A percentile compares a stretch with the other conserved stretches of the same genome.
Evolutionary conservation across 2,329 filamentous ascomycete species (phyloP).

Genomic region (Aspergillus sp.): DNA sequence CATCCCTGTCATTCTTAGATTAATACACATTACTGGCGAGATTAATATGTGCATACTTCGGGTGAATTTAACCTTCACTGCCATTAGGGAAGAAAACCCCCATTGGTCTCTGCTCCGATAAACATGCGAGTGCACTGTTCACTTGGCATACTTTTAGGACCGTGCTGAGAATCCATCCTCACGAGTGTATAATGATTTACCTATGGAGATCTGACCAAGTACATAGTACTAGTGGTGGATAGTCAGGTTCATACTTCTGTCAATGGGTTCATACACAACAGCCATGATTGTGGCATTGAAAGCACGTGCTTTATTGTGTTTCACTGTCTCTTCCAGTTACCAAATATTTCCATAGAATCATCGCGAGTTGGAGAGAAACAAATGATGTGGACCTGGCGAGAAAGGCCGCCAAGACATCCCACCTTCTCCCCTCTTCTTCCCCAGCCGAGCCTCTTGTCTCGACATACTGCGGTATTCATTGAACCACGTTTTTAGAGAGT

Average conservation of each 20-base stretch:
- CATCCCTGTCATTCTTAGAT: neutral
- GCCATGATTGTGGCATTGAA: neutral
- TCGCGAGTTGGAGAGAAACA: neutral
- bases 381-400: conserved; percentile 17
- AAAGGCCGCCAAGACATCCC: conserved; percentile 18
- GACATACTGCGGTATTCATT: neutral
- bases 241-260: too few species aligned
- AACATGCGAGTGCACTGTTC: neutral
- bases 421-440: conserved; percentile 9
- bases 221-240: neutral
- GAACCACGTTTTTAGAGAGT: neutral
- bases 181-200: neutral
- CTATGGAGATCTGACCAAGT: neutral
- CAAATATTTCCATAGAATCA: neutral
- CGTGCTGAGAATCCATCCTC: neutral
- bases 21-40: neutral
- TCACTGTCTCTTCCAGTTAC: neutral
- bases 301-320: neutral
- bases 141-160: neutral
- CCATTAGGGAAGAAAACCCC: neutral
- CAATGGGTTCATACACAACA: too few species aligned
- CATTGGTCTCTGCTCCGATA: neutral
- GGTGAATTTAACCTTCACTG: too few species aligned
- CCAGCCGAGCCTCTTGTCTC: neutral
- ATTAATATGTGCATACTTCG: neutral